Evolutionary conservation across 331 rosid genomes (phyloP), one percentile per base, ranked within the genome.

Genomic region (Acacia pycnantha): DNA sequence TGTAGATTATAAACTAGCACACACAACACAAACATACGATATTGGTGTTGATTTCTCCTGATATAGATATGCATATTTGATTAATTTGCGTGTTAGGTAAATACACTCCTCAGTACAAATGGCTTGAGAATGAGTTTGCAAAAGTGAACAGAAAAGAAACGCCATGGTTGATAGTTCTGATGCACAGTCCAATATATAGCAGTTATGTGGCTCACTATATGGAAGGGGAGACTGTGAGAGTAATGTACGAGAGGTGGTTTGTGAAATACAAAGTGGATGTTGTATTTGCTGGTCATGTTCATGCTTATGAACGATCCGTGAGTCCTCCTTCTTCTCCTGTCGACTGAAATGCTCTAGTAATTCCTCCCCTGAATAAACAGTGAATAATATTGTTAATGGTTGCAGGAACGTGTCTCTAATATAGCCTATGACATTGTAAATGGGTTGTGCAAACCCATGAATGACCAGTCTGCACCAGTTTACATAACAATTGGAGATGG

Each of bases 401-500:
- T 76, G 80, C 92, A 89, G 98, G 88, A 90, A 79, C 88, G 94
- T 69, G 70, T 90, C 53, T 94, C 95, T 43, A 94, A 90, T 56
- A 73, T 89, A 43, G 97, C 86, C 48, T 94, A 92, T 78, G 84
- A 87, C 65, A 64, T 91, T 66, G 90, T 81, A 16, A 94, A 92
- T 68, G 90, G 95, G 27, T 1, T 80, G 51, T 91, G 93, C 86
- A 82, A 79, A 68, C 92, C 95, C 66, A 40, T 68, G 12, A 69
- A 74, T 1, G 88, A 89, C 73, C 58, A 35, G 66, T 82, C 87
- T 64, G 94, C 97, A 37, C 97, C 95, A 14, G 87, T 94, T 72
- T 92, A 94, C 77, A 87, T 92, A 84, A 90, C 98, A 16, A 85
- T 94, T 79, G 98, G 95, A 80, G 98, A 90, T 83, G 97, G 97